A percentile compares a stretch with the other conserved stretches of the same genome.
Evolutionary conservation across 2,329 filamentous ascomycete species (phyloP).

Genomic region (Botrytis byssoidea): DNA sequence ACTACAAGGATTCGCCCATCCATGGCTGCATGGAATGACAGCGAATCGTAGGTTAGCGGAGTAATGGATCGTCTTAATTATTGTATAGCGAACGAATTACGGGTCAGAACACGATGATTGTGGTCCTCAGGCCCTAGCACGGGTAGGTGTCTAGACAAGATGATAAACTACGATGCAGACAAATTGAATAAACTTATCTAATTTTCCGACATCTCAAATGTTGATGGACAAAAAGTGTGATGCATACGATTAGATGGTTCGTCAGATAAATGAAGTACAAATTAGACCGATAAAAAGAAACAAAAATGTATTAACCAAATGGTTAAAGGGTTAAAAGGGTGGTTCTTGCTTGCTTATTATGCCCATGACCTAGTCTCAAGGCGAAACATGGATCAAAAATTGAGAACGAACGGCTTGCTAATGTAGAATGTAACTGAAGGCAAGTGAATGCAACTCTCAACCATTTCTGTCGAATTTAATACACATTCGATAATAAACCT

Average conservation of each 20-base stretch:
- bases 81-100: slow-evolving; percentile 8
- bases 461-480: slow-evolving; percentile 15
- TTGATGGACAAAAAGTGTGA: not conserved
- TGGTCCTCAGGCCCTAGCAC: slow-evolving; percentile 4
- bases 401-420: slow-evolving; percentile 15
- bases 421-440: slow-evolving; percentile 10
- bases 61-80: slow-evolving; percentile 18
- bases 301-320: not conserved
- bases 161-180: not conserved
- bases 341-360: slow-evolving; percentile 11
- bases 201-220: not conserved
- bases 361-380: slow-evolving; percentile 16
- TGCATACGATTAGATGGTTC: not conserved
- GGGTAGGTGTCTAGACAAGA: slow-evolving; percentile 3
- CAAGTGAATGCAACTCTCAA: slow-evolving; percentile 12
- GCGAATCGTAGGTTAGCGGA: slow-evolving; percentile 17
- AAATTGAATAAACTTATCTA: slow-evolving; percentile 14
- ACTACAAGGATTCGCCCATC: slow-evolving; percentile 14
- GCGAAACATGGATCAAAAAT: slow-evolving; percentile 11
- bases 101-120: not conserved
- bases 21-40: slow-evolving; percentile 18
- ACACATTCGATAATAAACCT: slow-evolving; percentile 3
- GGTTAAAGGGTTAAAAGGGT: slow-evolving; percentile 4
- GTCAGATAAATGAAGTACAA: slow-evolving; percentile 2
- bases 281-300: not conserved